Percentiles rank a stretch among this genome's conserved stretches.
phyloP scores from a whole-genome alignment of 2,329 filamentous ascomycete species.

The Westerdykella aurantiaca region DNA sequence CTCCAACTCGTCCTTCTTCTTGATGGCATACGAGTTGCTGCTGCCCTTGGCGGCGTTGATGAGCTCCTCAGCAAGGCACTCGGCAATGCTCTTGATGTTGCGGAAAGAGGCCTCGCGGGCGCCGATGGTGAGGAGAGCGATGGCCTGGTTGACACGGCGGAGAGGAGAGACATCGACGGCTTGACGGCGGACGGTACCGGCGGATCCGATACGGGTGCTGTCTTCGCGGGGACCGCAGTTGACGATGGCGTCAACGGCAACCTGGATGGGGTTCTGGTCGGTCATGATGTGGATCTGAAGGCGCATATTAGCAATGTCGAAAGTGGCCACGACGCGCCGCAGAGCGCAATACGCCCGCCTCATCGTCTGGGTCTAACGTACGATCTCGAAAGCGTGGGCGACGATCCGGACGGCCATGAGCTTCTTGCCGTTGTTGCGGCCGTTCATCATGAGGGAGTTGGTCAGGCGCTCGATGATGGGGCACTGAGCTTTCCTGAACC shows the following conservation, averaged over 20 bases:
- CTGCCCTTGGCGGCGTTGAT: conserved; percentile 99
- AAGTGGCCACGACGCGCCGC: neutral
- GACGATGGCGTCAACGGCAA: conserved; percentile 98
- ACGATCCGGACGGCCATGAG: conserved; percentile 99
- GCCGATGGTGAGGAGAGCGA: conserved; percentile 97
- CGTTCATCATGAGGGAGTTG: conserved; percentile 99
- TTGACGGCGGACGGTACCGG: conserved; percentile 99
- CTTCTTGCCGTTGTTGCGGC: conserved; percentile 99
- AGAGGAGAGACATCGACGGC: conserved; percentile 99
- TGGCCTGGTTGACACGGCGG: conserved; percentile 99
- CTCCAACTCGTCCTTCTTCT: conserved; percentile 99
- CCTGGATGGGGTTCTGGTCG: conserved; percentile 99
- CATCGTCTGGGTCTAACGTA: conserved; percentile 51
- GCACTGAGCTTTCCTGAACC: conserved; percentile 99
- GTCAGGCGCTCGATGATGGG: conserved; percentile 99
- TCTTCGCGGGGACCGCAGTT: conserved; percentile 99
- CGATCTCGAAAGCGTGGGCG: conserved; percentile 98
- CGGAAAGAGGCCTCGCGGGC: conserved; percentile 98
- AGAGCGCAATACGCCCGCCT: neutral
- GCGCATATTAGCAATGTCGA: conserved; percentile 5
- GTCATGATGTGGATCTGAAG: conserved; percentile 98
- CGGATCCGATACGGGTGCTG: conserved; percentile 98
- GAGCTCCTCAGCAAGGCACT: conserved; percentile 99
- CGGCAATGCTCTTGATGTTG: conserved; percentile 99
- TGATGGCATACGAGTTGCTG: conserved; percentile 99